Evolutionary conservation across 2,329 filamentous ascomycete genomes (phyloP), one percentile per base, ranked within the genome.

Genomic region (Nigrospora oryzae): DNA sequence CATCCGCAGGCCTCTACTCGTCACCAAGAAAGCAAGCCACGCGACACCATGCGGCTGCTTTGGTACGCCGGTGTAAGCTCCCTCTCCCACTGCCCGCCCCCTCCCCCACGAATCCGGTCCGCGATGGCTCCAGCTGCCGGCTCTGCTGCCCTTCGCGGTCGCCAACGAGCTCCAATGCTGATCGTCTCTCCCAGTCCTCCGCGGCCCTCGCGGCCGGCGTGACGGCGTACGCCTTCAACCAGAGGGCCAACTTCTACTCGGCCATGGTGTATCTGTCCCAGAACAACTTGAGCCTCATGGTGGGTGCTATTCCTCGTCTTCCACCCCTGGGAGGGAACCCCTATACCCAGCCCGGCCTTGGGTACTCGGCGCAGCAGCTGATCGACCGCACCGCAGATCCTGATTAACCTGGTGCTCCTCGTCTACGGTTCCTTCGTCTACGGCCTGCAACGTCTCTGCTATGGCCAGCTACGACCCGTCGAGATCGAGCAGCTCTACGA

Each of bases 401-500:
- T 98, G 56, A 87, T 91, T 59, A 98, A 98, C 63, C 77, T 97
- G 54, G 81, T 88, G 47, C 81, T 97, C 48, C 77, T 98, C 43
- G 64, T 87, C 48, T 89, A 90, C 49, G 83, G 83, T 51, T 83
- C 80, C 55, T 77, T 95, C 55, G 80, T 96, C 51, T 95, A 90
- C 66, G 86, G 82, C 48, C 77, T 98, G 15, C 93, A 96, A 62
- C 83, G 89, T 56, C 72, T 96, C 43, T 88, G 94, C 61, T 98
- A 91, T 60, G 93, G 93, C 49, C 83, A 81, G 15, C 79, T 98
- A 17, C 89, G 94, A 53, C 85, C 89, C 23, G 88, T 95, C 70
- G 93, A 98, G 70, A 86, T 93, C 57, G 94, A 98, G 65, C 91
- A 97, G 63, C 79, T 98, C 13, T 96, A 95, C 61, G 93, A 98